Conservation (phyloP, 1,284 basidiomycete genomes). For the Sporisorium scitamineum region DNA sequence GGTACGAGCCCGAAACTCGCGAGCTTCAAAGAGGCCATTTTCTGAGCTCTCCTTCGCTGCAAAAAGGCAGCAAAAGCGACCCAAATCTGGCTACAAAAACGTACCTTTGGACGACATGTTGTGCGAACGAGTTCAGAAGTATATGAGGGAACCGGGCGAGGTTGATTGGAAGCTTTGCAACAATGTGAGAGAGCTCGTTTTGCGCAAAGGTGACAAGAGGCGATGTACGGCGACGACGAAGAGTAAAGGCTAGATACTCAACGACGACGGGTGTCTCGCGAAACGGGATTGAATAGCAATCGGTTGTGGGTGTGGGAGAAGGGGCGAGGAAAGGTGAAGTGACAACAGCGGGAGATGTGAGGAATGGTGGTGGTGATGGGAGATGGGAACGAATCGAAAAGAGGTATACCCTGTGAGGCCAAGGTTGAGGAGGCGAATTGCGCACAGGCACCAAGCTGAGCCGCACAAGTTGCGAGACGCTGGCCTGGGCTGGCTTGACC, state of each 20-base stretch:
- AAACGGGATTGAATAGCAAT: conserved; percentile 14
- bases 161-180: conserved; percentile 10
- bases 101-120: conserved; percentile 59
- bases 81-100: conserved; percentile 7
- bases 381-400: conserved; percentile 4
- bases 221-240: conserved; percentile 40
- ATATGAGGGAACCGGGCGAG: conserved; percentile 6
- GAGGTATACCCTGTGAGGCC: not conserved
- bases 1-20: not conserved
- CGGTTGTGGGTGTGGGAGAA: conserved; percentile 6
- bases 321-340: not conserved
- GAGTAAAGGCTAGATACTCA: conserved; percentile 58
- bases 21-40: not conserved
- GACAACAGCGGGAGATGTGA: conserved; percentile 14
- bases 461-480: not conserved
- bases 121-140: conserved; percentile 22
- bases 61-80: not conserved
- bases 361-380: conserved; percentile 27
- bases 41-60: not conserved
- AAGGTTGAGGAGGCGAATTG: not conserved
- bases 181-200: conserved; percentile 3
- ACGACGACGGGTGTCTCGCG: conserved; percentile 24
- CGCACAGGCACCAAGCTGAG: conserved; percentile 15
- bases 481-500: conserved; percentile 1
- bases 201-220: not conserved